These are phyloP conservation scores for Articulospora tetracladia DNA, from an alignment of 495 filamentous ascomycete species.

Conservation along the genomic window DNA sequence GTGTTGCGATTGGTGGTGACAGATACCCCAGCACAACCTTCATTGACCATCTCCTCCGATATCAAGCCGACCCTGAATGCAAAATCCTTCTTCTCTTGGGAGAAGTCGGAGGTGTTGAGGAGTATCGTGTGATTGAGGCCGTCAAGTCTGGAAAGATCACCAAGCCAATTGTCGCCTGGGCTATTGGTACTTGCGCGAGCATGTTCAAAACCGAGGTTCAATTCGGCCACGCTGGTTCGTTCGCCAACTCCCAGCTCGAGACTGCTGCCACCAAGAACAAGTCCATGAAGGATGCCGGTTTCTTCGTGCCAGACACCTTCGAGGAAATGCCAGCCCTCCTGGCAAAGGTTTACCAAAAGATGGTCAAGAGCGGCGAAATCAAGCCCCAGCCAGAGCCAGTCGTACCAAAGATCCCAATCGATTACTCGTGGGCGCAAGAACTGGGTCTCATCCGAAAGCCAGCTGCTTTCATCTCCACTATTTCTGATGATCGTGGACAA, in stretches of 20 bases:
- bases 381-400: constrained; percentile 82
- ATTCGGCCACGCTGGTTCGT: constrained; percentile 97
- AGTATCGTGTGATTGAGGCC: constrained; percentile 98
- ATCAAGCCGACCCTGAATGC: constrained; percentile 92
- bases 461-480: constrained; percentile 98
- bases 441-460: constrained; percentile 99
- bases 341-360: constrained; percentile 74
- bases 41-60: constrained; percentile 95
- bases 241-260: constrained; percentile 98
- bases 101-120: constrained; percentile 98
- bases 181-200: constrained; percentile 97
- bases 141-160: constrained; percentile 91
- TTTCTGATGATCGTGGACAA: constrained; percentile 99
- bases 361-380: constrained; percentile 80
- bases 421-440: constrained; percentile 99
- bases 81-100: constrained; percentile 94
- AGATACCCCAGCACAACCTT: constrained; percentile 98
- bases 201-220: constrained; percentile 99
- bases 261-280: constrained; percentile 95
- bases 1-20: constrained; percentile 98
- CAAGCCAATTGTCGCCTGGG: constrained; percentile 98
- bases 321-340: constrained; percentile 85
- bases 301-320: constrained; percentile 93
- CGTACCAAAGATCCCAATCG: constrained; percentile 98
- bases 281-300: constrained; percentile 89